Base-by-base conservation (phyloP, 148 eudicot species). In the Hydrangea macrophylla region DNA sequence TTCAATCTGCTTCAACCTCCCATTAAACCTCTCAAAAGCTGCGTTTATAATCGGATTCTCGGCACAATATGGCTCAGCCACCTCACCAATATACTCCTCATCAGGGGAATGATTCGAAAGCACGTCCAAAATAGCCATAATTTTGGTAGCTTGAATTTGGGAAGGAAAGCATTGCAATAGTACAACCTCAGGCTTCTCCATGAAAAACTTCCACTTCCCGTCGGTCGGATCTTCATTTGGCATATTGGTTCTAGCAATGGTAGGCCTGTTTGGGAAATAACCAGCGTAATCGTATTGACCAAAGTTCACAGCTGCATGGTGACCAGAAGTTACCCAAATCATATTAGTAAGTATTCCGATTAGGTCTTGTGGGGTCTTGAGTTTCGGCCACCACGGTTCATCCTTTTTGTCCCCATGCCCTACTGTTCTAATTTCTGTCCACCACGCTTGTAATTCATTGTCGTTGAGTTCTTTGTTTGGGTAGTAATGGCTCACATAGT, bases 251-350 rank as follows among this genome's bases (percentile, higher is more conserved):
- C 92, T 66, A 1, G 89, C 85, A 36, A 66, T 77, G 25, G 92
- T 81, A 1, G 88, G 85, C 62, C 94, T 65, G 60, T 82, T 86
- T 1, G 90, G 88, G 68, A 88, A 80, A 58, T 82, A 86, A 5
- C 83, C 94, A 9, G 75, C 86, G 23, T 68, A 88, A 23, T 74
- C 73, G 40, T 83, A 88, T 28, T 88, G 94, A 0, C 88, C 86
- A 17, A 88, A 88, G 79, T 88, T 88, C 31, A 88, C 88, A 0
- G 94, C 88, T 1, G 90, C 86, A 53, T 88, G 94, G 81, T 88
- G 94, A 23, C 86, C 90, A 4, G 88, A 85, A 12, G 82, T 39
- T 13, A 83, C 82, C 94, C 94, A 88, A 10, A 80, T 83, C 40
- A 88, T 85, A 7, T 65, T 85, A 23, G 86, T 83, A 9, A 83